Conservation (phyloP, 2,329 filamentous ascomycete species). For the Boeremia exigua region DNA sequence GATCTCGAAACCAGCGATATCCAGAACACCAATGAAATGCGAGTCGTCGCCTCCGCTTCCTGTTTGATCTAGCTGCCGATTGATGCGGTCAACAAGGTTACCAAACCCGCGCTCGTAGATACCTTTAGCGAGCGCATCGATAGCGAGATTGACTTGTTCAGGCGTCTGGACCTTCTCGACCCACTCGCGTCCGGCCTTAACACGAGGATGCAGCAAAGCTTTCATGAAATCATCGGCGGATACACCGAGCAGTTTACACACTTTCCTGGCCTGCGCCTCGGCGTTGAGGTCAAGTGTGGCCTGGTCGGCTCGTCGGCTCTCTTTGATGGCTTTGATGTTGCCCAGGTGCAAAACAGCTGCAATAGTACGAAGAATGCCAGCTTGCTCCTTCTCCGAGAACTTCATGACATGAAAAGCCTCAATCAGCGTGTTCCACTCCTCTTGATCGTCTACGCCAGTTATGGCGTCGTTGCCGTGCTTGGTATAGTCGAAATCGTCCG, state of each 20-base stretch:
- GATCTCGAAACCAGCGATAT: slow-evolving; percentile 99
- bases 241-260: slow-evolving; percentile 85
- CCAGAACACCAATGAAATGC: slow-evolving; percentile 95
- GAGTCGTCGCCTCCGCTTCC: slow-evolving; percentile 85
- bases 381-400: slow-evolving; percentile 84
- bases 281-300: slow-evolving; percentile 80
- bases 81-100: slow-evolving; percentile 89
- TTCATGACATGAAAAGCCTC: slow-evolving; percentile 96
- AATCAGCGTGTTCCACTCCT: slow-evolving; percentile 88
- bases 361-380: slow-evolving; percentile 82
- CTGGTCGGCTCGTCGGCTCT: slow-evolving; percentile 89
- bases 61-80: slow-evolving; percentile 85
- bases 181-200: slow-evolving; percentile 97
- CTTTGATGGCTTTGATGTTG: slow-evolving; percentile 87
- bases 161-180: slow-evolving; percentile 98
- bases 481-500: slow-evolving; percentile 91
- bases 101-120: slow-evolving; percentile 98
- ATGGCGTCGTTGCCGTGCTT: slow-evolving; percentile 91
- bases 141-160: slow-evolving; percentile 87
- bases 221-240: slow-evolving; percentile 83
- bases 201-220: slow-evolving; percentile 86
- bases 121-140: slow-evolving; percentile 93
- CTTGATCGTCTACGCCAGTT: slow-evolving; percentile 83
- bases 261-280: slow-evolving; percentile 74
- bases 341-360: slow-evolving; percentile 92